Conservation (phyloP, 2,329 filamentous ascomycete genomes). For the Cryoendolithus antarcticus region DNA sequence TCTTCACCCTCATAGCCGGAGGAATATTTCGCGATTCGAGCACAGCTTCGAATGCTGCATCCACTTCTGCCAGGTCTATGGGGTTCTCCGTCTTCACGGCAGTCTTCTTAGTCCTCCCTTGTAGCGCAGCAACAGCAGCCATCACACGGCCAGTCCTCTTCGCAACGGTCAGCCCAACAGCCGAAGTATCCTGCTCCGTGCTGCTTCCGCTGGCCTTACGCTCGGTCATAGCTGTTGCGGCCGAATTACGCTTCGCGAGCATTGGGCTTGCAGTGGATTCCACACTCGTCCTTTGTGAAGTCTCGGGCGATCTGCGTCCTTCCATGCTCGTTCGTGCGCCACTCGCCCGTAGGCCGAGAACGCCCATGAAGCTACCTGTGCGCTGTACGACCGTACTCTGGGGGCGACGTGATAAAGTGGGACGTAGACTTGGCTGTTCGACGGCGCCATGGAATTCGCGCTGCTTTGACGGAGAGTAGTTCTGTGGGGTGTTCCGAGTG, state of each 20-base stretch:
- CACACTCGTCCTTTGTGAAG: constrained; percentile 8
- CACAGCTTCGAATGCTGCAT: constrained; percentile 50
- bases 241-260: constrained; percentile 6
- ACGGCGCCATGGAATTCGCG: constrained; percentile 39
- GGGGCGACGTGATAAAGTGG: constrained; percentile 26
- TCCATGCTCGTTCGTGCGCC: constrained; percentile 15
- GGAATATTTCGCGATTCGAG: constrained; percentile 82
- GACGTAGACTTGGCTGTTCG: constrained; percentile 32
- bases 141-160: constrained; percentile 46
- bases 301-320: constrained; percentile 15
- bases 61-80: constrained; percentile 43
- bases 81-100: constrained; percentile 31
- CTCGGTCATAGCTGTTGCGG: constrained; percentile 15
- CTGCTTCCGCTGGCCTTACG: constrained; percentile 26
- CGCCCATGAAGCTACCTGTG: constrained; percentile 12
- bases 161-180: constrained; percentile 19
- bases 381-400: constrained; percentile 14
- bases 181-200: constrained; percentile 17
- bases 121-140: constrained; percentile 52
- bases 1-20: constrained; percentile 85
- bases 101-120: constrained; percentile 36
- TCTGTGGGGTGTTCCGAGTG: constrained; percentile 44
- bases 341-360: constrained; percentile 18
- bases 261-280: not conserved
- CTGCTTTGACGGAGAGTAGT: constrained; percentile 50